Evolutionary conservation across 768 basidiomycete genomes (phyloP).

Genomic region (Boletellus sp.): DNA sequence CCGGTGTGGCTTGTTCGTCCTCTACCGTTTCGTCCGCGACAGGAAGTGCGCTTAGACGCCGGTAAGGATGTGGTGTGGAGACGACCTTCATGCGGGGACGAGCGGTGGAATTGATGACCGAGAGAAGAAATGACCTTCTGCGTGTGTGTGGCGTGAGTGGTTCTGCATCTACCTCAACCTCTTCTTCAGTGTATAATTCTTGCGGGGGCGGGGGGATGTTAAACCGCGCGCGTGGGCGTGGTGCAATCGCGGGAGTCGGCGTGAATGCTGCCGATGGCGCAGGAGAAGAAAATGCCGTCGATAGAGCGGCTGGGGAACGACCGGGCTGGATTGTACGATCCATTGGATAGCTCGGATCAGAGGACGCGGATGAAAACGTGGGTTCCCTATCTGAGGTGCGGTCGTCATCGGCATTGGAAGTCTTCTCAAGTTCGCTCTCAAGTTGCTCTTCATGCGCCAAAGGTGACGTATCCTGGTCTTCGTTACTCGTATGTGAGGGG

Average conservation of each 20-base stretch:
- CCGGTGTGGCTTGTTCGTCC: slow-evolving; percentile 30
- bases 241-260: slow-evolving; percentile 65
- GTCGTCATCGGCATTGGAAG: slow-evolving; percentile 23
- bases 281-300: slow-evolving; percentile 52
- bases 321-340: slow-evolving; percentile 24
- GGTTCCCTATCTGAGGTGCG: slow-evolving; percentile 43
- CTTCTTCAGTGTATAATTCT: slow-evolving; percentile 36
- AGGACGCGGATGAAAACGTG: slow-evolving; percentile 71
- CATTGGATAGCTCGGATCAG: slow-evolving; percentile 30
- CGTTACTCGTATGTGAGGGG: slow-evolving; percentile 13
- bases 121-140: slow-evolving; percentile 77
- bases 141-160: slow-evolving; percentile 68
- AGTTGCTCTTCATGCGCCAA: slow-evolving; percentile 2
- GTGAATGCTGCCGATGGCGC: slow-evolving; percentile 56
- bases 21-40: slow-evolving; percentile 40
- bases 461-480: slow-evolving; percentile 7
- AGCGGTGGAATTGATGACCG: slow-evolving; percentile 78
- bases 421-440: slow-evolving; percentile 23
- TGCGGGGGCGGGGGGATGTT: slow-evolving; percentile 43
- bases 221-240: slow-evolving; percentile 61
- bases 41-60: slow-evolving; percentile 60
- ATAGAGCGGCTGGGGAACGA: slow-evolving; percentile 36
- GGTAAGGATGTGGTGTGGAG: slow-evolving; percentile 44
- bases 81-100: slow-evolving; percentile 54
- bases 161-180: slow-evolving; percentile 36